Evolutionary conservation across 768 basidiomycete species (phyloP).

Genomic region (Galerina marginata): DNA sequence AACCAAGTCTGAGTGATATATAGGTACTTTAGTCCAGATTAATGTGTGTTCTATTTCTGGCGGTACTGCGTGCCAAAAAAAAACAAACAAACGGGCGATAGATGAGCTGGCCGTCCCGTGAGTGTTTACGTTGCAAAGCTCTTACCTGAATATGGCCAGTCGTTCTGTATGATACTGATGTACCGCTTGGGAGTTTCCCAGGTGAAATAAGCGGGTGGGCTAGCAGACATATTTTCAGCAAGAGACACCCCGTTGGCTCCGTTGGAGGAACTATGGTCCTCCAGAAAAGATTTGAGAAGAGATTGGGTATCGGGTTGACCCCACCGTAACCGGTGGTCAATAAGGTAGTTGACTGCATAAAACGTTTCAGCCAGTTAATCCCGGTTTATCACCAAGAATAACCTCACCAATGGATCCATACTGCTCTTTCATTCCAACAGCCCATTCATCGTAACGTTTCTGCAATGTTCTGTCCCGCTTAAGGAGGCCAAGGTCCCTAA

Average conservation of each 20-base stretch:
- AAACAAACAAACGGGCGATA: not conserved
- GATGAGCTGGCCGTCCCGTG: not conserved
- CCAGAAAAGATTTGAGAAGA: constrained; percentile 60
- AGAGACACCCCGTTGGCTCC: constrained; percentile 26
- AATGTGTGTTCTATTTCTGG: constrained; percentile 74
- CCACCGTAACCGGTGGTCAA: constrained; percentile 76
- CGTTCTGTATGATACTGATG: constrained; percentile 78
- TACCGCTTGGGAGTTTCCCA: constrained; percentile 61
- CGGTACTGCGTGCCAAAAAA: constrained; percentile 52
- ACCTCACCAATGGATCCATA: constrained; percentile 71
- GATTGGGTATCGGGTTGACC: constrained; percentile 70
- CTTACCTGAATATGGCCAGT: constrained; percentile 88
- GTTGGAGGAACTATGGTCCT: constrained; percentile 27
- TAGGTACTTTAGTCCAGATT: constrained; percentile 78
- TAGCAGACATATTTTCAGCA: constrained; percentile 8
- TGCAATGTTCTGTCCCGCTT: constrained; percentile 78
- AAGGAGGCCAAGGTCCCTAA: constrained; percentile 79
- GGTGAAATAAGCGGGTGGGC: constrained; percentile 64
- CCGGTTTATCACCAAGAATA: not conserved
- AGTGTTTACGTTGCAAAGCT: not conserved
- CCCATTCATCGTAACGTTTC: constrained; percentile 67
- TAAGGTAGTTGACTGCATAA: constrained; percentile 71
- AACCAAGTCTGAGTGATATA: constrained; percentile 66
- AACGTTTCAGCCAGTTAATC: not conserved
- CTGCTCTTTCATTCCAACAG: constrained; percentile 52